A percentile compares a stretch with the other conserved stretches of the same genome.
Evolutionary conservation across 2,329 filamentous ascomycete species (phyloP).

Genomic region (Beauveria caledonica): DNA sequence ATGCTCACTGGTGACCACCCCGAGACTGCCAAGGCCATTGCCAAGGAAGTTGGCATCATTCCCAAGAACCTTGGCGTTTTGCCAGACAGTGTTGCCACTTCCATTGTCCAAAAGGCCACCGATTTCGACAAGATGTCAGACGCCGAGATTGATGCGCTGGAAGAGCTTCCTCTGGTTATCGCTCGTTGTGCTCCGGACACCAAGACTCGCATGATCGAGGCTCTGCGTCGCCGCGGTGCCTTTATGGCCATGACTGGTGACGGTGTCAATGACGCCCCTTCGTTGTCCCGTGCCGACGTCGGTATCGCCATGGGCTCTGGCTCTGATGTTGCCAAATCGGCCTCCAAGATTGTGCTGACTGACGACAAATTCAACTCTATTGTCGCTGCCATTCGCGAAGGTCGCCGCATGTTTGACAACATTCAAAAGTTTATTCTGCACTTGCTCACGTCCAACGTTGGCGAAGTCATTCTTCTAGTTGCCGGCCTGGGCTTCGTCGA

Average conservation of each 20-base stretch:
- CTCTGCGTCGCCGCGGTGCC: constrained; percentile 64
- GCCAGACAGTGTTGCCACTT: constrained; percentile 53
- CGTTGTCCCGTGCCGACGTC: constrained; percentile 71
- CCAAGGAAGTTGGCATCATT: constrained; percentile 70
- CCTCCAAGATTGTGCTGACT: constrained; percentile 72
- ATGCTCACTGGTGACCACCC: constrained; percentile 82
- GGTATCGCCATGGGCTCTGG: constrained; percentile 89
- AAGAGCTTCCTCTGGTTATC: constrained; percentile 70
- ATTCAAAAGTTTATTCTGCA: constrained; percentile 84
- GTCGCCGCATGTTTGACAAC: constrained; percentile 79
- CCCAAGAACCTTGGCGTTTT: constrained; percentile 52
- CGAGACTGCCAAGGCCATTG: constrained; percentile 70
- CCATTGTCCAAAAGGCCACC: constrained; percentile 65
- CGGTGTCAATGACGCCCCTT: constrained; percentile 80
- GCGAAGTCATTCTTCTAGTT: constrained; percentile 72
- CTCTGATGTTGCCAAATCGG: constrained; percentile 78
- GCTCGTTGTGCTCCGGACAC: constrained; percentile 79
- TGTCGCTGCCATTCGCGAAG: constrained; percentile 73
- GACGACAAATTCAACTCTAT: constrained; percentile 88
- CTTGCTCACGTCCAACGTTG: constrained; percentile 72
- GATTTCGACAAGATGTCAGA: constrained; percentile 74
- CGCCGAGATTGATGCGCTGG: constrained; percentile 65
- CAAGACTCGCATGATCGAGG: constrained; percentile 87
- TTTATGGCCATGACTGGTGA: constrained; percentile 87
- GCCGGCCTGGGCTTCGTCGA: constrained; percentile 80